These are phyloP conservation scores for Suillus americanus DNA, from an alignment of 768 basidiomycete species.

Conservation along the genomic window DNA sequence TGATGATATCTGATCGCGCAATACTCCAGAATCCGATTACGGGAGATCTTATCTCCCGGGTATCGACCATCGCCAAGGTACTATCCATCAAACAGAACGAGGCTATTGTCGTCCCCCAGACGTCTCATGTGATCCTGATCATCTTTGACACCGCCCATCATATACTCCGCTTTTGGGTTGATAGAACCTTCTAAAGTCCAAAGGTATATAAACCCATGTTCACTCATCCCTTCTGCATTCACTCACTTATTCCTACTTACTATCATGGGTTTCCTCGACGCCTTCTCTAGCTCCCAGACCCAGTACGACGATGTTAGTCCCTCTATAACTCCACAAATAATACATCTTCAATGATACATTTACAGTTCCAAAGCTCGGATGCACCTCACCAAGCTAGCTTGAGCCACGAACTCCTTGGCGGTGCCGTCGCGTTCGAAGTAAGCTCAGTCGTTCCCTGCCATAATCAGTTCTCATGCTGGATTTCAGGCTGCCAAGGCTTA, in stretches of 20 bases:
- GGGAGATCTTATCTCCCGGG: background rate
- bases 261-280: constrained; percentile 10
- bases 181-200: background rate
- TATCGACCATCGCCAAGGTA: background rate
- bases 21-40: background rate
- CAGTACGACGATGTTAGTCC: background rate
- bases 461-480: background rate
- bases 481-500: constrained; percentile 14
- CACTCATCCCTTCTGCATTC: background rate
- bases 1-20: background rate
- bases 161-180: constrained; percentile 4
- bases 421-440: constrained; percentile 13
- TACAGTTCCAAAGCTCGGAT: background rate
- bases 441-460: background rate
- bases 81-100: background rate
- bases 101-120: constrained; percentile 3
- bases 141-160: constrained; percentile 1
- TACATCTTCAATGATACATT: background rate
- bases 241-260: background rate
- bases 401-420: constrained; percentile 8
- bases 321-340: background rate
- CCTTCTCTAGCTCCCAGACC: background rate
- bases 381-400: constrained; percentile 4
- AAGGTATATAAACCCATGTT: constrained; percentile 7
- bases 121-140: constrained; percentile 1